phyloP scores from a whole-genome alignment of 176 grass and related monocot genomes.

The Hsuehochloa calcarea region DNA sequence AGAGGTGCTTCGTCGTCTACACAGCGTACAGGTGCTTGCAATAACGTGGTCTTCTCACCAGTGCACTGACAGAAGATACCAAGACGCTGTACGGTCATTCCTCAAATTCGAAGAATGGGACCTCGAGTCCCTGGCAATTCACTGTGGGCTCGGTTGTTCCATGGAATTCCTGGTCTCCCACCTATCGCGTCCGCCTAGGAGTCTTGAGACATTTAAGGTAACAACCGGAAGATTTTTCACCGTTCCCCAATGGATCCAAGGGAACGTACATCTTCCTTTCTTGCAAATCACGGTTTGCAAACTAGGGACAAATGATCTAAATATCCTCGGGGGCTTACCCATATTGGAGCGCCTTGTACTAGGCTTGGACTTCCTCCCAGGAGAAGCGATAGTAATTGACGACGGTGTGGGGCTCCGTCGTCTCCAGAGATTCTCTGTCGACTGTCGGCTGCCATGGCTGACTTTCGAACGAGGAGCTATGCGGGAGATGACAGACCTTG shows the following conservation, averaged over 20 bases:
- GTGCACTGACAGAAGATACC: not conserved
- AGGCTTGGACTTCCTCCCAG: not conserved
- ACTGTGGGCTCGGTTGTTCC: not conserved
- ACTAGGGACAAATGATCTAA: not conserved
- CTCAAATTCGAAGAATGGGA: rapidly evolving
- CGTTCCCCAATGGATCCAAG: not conserved
- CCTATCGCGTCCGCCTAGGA: rapidly evolving
- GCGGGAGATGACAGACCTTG: not conserved
- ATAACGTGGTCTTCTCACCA: conserved; percentile 16
- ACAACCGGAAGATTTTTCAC: not conserved
- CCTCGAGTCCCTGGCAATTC: not conserved
- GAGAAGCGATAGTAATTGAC: not conserved
- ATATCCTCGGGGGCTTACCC: not conserved
- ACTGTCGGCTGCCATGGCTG: not conserved
- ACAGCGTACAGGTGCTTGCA: rapidly evolving
- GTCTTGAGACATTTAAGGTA: not conserved
- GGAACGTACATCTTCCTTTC: not conserved
- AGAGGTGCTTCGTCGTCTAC: rapidly evolving
- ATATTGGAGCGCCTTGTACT: not conserved
- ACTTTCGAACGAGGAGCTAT: not conserved
- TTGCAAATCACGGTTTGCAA: not conserved
- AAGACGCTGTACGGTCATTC: not conserved
- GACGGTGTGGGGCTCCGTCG: not conserved
- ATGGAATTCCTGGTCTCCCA: not conserved
- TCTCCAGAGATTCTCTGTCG: not conserved